Percentiles rank a stretch among this genome's conserved stretches.
phyloP scores from a whole-genome alignment of 73 alveolate genomes.

The Stentor roeselii region DNA sequence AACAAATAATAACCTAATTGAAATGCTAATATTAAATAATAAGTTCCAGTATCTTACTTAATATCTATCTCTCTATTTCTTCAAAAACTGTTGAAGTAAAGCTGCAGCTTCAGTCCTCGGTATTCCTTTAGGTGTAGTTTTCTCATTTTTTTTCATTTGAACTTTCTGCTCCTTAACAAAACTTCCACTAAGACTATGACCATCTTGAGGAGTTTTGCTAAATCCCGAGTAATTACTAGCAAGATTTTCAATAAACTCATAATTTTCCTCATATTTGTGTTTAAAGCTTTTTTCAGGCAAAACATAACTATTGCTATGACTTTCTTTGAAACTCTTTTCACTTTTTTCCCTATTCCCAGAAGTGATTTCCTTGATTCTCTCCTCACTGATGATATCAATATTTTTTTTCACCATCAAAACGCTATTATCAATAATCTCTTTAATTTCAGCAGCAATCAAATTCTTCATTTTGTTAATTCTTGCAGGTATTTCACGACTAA shows the following conservation, averaged over 20 bases:
- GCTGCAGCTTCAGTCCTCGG: background rate
- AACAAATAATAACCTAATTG: too few relatives aligned
- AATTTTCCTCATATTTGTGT: background rate
- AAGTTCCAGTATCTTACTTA: too few relatives aligned
- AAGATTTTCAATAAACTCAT: background rate
- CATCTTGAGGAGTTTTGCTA: background rate
- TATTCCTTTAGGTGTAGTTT: background rate
- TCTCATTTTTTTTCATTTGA: background rate
- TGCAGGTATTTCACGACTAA: background rate
- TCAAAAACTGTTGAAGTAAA: background rate
- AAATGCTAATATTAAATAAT: too few relatives aligned
- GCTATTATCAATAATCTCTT: background rate
- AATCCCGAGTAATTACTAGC: background rate
- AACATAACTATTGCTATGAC: background rate
- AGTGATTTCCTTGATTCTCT: background rate
- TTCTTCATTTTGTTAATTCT: background rate
- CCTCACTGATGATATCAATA: background rate
- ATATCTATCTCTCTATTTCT: too few relatives aligned
- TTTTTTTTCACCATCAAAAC: background rate
- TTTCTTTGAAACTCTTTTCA: background rate
- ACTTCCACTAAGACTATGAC: background rate
- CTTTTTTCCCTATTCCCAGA: background rate
- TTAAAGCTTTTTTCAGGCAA: background rate
- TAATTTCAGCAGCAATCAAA: background rate
- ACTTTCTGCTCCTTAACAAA: background rate